Conservation (phyloP, 2,329 filamentous ascomycete genomes). For the Xylaria sp. region DNA sequence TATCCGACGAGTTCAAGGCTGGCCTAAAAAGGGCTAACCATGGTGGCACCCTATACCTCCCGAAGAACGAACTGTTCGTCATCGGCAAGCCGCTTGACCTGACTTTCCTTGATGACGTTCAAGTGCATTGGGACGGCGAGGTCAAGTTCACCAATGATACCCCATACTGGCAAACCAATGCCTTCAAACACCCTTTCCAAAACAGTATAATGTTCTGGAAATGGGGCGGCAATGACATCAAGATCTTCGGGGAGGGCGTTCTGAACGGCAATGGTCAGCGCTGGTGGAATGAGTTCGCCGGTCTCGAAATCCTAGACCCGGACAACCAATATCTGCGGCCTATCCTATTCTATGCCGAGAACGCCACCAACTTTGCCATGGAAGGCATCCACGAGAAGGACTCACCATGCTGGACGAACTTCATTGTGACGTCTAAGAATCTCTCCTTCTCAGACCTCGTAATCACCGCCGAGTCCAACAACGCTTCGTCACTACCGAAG, state of each 20-base stretch:
- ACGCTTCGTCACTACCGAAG: slow-evolving; percentile 59
- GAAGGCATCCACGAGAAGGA: slow-evolving; percentile 68
- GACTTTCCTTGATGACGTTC: slow-evolving; percentile 66
- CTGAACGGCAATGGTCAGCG: slow-evolving; percentile 65
- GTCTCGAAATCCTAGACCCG: slow-evolving; percentile 59
- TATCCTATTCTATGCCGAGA: slow-evolving; percentile 69
- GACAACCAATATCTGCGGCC: slow-evolving; percentile 67
- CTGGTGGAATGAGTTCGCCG: slow-evolving; percentile 56
- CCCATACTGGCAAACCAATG: slow-evolving; percentile 55
- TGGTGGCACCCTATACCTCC: slow-evolving; percentile 65
- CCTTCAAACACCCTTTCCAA: slow-evolving; percentile 55
- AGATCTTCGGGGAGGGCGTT: slow-evolving; percentile 65
- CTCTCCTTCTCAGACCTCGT: slow-evolving; percentile 64
- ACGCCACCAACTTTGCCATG: slow-evolving; percentile 66
- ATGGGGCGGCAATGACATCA: slow-evolving; percentile 70
- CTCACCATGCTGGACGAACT: slow-evolving; percentile 72
- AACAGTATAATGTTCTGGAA: slow-evolving; percentile 70
- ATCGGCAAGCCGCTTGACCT: slow-evolving; percentile 69
- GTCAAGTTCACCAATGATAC: slow-evolving; percentile 59
- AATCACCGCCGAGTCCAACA: slow-evolving; percentile 63
- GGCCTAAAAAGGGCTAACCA: slow-evolving; percentile 66
- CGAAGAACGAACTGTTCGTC: slow-evolving; percentile 64
- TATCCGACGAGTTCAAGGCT: slow-evolving; percentile 64
- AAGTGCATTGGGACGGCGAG: slow-evolving; percentile 68
- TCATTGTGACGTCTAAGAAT: slow-evolving; percentile 66